A percentile compares a stretch with the other conserved stretches of the same genome.
Evolutionary conservation across 2,329 filamentous ascomycete species (phyloP).

Genomic region (Paramyrothecium sp.): DNA sequence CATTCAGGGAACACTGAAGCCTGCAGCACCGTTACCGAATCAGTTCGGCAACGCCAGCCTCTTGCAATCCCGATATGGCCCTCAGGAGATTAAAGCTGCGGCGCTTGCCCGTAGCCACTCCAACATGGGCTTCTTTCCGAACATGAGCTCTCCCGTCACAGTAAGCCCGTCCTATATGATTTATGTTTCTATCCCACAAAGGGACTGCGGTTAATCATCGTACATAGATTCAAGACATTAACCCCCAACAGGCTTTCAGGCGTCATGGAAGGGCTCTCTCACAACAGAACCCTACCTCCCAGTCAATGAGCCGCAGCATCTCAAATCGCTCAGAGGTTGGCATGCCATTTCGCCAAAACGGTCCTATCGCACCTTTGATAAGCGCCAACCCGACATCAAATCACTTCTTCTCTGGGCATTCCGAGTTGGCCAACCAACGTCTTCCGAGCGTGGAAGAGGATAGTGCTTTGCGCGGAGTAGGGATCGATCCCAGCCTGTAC

Average conservation of each 20-base stretch:
- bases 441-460: conserved; percentile 37
- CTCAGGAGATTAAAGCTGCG: neutral
- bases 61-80: neutral
- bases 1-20: neutral
- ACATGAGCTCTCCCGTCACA: neutral
- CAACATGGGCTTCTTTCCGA: neutral
- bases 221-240: conserved; percentile 3
- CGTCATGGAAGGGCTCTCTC: conserved; percentile 22
- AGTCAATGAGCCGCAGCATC: conserved; percentile 42
- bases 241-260: conserved; percentile 5
- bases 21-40: neutral
- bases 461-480: conserved; percentile 23
- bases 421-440: conserved; percentile 26
- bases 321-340: conserved; percentile 39
- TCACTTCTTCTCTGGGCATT: conserved; percentile 26
- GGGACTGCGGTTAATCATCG: conserved; percentile 5
- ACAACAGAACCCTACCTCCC: conserved; percentile 26
- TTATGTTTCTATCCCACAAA: conserved; percentile 15
- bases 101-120: neutral
- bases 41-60: neutral
- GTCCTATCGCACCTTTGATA: conserved; percentile 28
- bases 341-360: conserved; percentile 35
- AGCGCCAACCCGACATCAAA: conserved; percentile 21
- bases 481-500: conserved; percentile 38
- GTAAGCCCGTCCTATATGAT: conserved; percentile 2